Evolutionary conservation across 306 rosid genomes (phyloP).

Genomic region (Pyrus pyrifolia): DNA sequence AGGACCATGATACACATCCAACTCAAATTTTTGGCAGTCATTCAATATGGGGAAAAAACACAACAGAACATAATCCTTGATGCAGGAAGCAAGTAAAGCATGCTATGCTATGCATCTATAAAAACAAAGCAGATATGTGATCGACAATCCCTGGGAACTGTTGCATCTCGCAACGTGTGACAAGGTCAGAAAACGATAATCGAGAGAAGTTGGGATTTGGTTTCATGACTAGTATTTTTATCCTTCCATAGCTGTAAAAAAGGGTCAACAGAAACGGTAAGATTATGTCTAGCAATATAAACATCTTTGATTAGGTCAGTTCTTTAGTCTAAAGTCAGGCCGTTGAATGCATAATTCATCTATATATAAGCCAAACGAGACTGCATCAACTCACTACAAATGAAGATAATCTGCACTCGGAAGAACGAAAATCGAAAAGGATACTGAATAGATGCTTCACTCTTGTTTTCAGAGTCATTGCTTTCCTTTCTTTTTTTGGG

Average conservation of each 20-base stretch:
- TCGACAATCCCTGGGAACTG: neutral
- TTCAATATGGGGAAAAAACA: neutral
- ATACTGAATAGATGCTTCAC: conserved; percentile 84
- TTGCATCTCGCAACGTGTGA: neutral
- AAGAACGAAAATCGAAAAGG: conserved; percentile 39
- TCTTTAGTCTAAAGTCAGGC: neutral
- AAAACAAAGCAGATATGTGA: neutral
- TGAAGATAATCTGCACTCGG: neutral
- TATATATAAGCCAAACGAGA: neutral
- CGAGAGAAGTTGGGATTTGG: neutral
- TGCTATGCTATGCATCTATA: neutral
- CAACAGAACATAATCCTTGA: neutral
- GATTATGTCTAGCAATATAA: neutral
- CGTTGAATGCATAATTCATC: neutral
- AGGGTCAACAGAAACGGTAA: neutral
- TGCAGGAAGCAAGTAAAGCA: neutral
- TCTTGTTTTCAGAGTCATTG: conserved; percentile 42
- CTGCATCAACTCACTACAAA: neutral
- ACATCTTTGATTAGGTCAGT: neutral
- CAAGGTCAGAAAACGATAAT: neutral
- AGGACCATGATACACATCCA: conserved; percentile 35
- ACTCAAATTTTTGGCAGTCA: neutral
- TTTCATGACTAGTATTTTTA: neutral
- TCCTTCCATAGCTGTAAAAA: neutral
- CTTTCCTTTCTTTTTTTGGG: conserved; percentile 54